A percentile compares a stretch with the other conserved stretches of the same genome.
Conservation (phyloP, 2,329 filamentous ascomycete species). For the Paecilomyces fulvus region DNA sequence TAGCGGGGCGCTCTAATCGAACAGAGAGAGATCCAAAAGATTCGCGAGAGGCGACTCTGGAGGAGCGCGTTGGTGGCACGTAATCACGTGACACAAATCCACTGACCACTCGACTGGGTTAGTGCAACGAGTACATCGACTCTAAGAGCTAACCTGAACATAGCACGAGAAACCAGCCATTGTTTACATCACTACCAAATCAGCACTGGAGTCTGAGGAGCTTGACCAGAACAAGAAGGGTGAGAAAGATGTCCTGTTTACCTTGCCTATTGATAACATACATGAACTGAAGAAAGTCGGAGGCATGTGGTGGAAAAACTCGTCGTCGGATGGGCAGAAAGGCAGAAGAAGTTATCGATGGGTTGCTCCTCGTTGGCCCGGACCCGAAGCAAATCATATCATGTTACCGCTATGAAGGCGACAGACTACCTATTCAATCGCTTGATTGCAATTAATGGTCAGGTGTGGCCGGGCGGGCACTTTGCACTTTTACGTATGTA, state of each 20-base stretch:
- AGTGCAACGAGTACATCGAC: no score
- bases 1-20: neutral
- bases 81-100: neutral
- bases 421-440: constrained; percentile 77
- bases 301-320: constrained; percentile 72
- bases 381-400: constrained; percentile 42
- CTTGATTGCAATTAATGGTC: constrained; percentile 63
- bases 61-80: neutral
- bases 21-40: neutral
- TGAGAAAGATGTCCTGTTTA: constrained; percentile 53
- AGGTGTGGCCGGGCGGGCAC: constrained; percentile 61
- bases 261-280: constrained; percentile 61
- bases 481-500: neutral
- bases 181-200: constrained; percentile 55
- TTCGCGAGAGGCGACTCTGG: neutral
- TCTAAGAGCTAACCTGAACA: no score
- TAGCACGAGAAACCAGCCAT: constrained; percentile 26
- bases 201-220: constrained; percentile 18
- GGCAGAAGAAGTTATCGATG: constrained; percentile 64
- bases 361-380: constrained; percentile 48
- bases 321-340: constrained; percentile 68
- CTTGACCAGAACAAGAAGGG: constrained; percentile 40
- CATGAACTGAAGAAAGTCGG: constrained; percentile 69
- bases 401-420: constrained; percentile 62
- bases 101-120: neutral